Conservation (phyloP, 192 early-diverging fungal species). For the Mortierella hygrophila region DNA sequence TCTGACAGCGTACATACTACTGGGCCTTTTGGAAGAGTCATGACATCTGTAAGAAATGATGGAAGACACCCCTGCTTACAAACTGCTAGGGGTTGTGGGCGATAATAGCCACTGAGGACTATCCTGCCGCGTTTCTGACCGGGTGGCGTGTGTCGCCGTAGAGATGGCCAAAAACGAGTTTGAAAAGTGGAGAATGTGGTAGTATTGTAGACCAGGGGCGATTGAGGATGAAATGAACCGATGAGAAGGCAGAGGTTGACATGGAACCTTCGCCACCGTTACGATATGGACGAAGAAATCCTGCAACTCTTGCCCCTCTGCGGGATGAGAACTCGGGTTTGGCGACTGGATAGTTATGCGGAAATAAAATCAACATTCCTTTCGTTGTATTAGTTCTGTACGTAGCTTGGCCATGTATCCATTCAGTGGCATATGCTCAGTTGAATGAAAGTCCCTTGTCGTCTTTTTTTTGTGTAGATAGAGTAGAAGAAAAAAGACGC, state of each 20-base stretch:
- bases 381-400: neutral
- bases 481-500: constrained; percentile 3
- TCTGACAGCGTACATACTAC: neutral
- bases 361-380: constrained; percentile 1
- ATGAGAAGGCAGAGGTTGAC: neutral
- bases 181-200: neutral
- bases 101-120: neutral
- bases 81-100: neutral
- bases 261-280: neutral
- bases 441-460: neutral
- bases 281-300: neutral
- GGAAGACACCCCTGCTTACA: neutral
- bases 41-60: neutral
- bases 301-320: neutral
- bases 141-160: neutral
- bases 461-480: neutral
- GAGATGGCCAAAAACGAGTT: neutral
- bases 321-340: neutral
- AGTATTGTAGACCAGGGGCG: neutral
- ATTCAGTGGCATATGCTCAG: neutral
- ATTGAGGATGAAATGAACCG: neutral
- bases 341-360: neutral
- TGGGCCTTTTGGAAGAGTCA: neutral
- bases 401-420: neutral
- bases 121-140: neutral